Conservation (phyloP, 805 yeast species). For the Jamesozyma hellenica region DNA sequence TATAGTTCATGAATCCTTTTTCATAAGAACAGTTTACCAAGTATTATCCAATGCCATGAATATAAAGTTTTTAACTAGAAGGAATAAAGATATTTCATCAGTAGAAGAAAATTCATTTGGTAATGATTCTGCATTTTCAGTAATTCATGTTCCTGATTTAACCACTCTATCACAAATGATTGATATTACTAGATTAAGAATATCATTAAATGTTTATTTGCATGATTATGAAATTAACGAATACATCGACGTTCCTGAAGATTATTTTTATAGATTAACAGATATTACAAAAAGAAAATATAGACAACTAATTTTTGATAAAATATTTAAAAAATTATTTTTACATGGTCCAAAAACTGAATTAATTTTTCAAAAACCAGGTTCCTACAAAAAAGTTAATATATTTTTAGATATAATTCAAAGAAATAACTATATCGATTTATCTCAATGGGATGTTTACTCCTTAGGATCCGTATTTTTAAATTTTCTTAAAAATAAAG, state of each 20-base stretch:
- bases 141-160: constrained; percentile 38
- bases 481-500: constrained; percentile 41
- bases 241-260: constrained; percentile 39
- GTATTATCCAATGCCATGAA: constrained; percentile 54
- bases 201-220: constrained; percentile 64
- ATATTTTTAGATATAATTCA: constrained; percentile 41
- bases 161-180: constrained; percentile 48
- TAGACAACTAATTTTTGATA: constrained; percentile 37
- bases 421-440: constrained; percentile 47
- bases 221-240: constrained; percentile 49
- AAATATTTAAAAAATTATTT: constrained; percentile 40
- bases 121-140: constrained; percentile 9
- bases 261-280: constrained; percentile 24
- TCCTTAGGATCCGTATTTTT: constrained; percentile 35
- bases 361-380: constrained; percentile 47
- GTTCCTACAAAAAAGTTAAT: constrained; percentile 37
- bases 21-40: constrained; percentile 67
- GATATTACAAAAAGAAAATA: constrained; percentile 26
- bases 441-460: constrained; percentile 55
- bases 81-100: constrained; percentile 8
- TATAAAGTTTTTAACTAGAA: constrained; percentile 33
- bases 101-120: constrained; percentile 7
- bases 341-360: constrained; percentile 36
- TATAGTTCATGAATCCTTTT: constrained; percentile 87
- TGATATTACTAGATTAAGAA: constrained; percentile 68